Evolutionary conservation across 1,139 yeast species (phyloP), one percentile per base, ranked within the genome.

Genomic region (Scheffersomyces parashehatae): DNA sequence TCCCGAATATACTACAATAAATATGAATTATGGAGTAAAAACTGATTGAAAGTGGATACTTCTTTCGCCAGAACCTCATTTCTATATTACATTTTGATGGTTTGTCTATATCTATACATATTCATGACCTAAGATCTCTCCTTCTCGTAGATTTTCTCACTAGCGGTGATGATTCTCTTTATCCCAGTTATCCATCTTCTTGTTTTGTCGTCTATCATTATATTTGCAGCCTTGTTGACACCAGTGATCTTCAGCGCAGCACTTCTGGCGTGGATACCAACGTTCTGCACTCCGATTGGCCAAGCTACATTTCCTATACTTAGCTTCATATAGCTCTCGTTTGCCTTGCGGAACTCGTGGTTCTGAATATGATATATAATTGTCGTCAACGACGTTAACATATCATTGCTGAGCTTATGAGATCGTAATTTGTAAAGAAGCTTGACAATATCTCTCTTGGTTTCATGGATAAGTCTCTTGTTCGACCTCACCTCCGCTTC

Each of bases 221-320:
- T 85, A 59, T 87, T 87, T 12, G 96, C 85, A 15, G 75, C 62
- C 54, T 80, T 78, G 39, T 56, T 51, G 40, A 58, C 59, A 20
- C 75, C 73, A 2, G 72, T 60, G 35, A 71, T 71, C 45, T 65
- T 70, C 60, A 58, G 64, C 20, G 62, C 60, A 14, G 86, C 81
- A 50, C 83, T 78, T 47, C 95, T 68, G 34, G 82, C 85, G 60
- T 89, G 96, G 46, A 89, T 88, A 37, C 95, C 91, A 11, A 88
- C 87, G 43, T 81, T 80, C 10, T 82, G 72, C 9, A 89, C 88
- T 31, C 97, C 97, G 49, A 89, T 86, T 2, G 97, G 97, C 96
- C 96, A 89, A 2, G 95, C 93, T 1, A 87, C 89, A 52, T 88
- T 88, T 1, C 97, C 97, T 29, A 89, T 83, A 56, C 95, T 85